Evolutionary conservation across 1,139 yeast genomes (phyloP), one percentile per base, ranked within the genome.

Genomic region (Taiozyma sp.): DNA sequence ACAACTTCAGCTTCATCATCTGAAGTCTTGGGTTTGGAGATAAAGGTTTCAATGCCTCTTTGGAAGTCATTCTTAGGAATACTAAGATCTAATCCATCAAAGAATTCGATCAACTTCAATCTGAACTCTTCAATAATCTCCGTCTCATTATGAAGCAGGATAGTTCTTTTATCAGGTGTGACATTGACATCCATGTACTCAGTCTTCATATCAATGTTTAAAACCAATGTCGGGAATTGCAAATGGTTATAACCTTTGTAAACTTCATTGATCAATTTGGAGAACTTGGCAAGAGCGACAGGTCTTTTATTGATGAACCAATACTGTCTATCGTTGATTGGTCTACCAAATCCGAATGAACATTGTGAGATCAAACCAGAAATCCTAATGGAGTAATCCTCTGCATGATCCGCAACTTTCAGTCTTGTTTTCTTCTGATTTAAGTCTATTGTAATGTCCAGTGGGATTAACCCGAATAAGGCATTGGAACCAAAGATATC

Each of bases 121-220:
- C 77, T 69, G 3, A 89, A 59, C 1, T 69, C 67, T 41, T 83
- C 86, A 9, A 86, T 60, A 1, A 90, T 64, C 14, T 68, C 66
- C 6, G 68, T 66, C 64, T 91, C 97, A 54, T 81, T 75, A 51
- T 85, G 91, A 1, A 93, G 64, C 58, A 88, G 63, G 3, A 93
- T 74, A 3, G 81, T 78, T 45, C 95, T 72, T 63, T 93, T 93
- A 63, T 93, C 97, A 0, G 99, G 99, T 0, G 96, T 83, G 1
- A 95, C 85, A 66, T 93, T 93, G 21, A 93, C 76, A 68, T 93
- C 99, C 39, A 88, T 66, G 24, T 73, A 70, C 24, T 66, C 62
- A 0, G 85, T 74, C 44, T 77, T 75, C 13, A 89, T 65, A 10
- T 63, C 62, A 37, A 93, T 59, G 64, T 95, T 76, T 2, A 88